A percentile compares a stretch with the other conserved stretches of the same genome.
Conservation (phyloP, 2,329 filamentous ascomycete species). For the Pestalotiopsis sp. region DNA sequence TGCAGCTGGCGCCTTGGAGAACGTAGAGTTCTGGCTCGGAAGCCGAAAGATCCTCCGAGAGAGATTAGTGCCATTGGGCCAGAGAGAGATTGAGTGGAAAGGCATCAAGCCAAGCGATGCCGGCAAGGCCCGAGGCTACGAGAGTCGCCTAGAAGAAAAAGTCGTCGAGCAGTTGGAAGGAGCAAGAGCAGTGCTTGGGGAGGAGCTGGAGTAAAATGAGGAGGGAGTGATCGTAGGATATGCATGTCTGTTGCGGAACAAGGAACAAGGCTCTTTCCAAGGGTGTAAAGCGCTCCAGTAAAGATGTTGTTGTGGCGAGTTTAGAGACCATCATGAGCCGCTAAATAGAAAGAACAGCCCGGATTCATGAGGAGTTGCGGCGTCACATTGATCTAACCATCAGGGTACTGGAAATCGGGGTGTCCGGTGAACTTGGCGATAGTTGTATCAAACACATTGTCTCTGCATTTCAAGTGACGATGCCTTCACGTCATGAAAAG, state of each 20-base stretch:
- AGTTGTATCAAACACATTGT: not conserved
- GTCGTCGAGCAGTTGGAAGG: slow-evolving; percentile 68
- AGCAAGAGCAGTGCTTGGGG: slow-evolving; percentile 55
- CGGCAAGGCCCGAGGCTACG: slow-evolving; percentile 42
- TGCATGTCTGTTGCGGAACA: not conserved
- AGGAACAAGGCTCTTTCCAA: not conserved
- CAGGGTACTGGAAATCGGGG: not conserved
- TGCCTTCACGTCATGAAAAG: not conserved
- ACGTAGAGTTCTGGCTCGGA: slow-evolving; percentile 79
- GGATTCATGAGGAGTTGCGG: not conserved
- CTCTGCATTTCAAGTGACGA: not conserved
- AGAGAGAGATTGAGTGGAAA: slow-evolving; percentile 69
- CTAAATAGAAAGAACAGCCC: not conserved
- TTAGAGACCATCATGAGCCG: not conserved
- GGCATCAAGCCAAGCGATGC: slow-evolving; percentile 30
- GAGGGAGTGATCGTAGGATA: not conserved
- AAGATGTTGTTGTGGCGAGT: not conserved
- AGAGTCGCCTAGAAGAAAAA: slow-evolving; percentile 74
- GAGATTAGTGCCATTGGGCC: slow-evolving; percentile 70
- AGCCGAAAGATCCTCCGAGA: slow-evolving; percentile 69
- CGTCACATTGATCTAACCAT: not conserved
- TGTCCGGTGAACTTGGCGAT: not conserved
- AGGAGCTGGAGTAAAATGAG: slow-evolving; percentile 43
- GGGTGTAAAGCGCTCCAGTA: not conserved
- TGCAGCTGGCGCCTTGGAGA: slow-evolving; percentile 68